phyloP scores from a whole-genome alignment of 257 asterid species.

The Nicotiana benthamiana region DNA sequence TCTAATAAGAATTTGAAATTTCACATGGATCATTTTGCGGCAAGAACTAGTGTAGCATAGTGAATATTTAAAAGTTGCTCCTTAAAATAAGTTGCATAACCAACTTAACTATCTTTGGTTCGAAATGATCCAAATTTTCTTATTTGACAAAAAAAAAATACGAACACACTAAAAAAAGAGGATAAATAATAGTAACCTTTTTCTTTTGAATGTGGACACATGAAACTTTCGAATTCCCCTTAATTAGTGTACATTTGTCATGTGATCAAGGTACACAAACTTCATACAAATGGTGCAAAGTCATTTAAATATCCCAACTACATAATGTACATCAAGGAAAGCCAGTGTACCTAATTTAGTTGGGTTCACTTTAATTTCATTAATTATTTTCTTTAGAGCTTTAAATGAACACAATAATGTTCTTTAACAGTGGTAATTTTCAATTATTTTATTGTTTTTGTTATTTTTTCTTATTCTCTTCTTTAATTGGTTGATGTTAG shows the following conservation, averaged over 20 bases:
- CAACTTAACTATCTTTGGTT: too few relatives aligned
- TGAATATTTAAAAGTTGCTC: too few relatives aligned
- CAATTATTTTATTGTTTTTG: background rate
- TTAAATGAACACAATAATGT: background rate
- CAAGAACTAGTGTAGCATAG: background rate
- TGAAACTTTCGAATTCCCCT: background rate
- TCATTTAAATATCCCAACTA: background rate
- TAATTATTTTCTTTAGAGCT: background rate
- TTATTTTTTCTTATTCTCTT: background rate
- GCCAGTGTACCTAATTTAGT: background rate
- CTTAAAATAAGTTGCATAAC: too few relatives aligned
- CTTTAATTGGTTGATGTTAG: background rate
- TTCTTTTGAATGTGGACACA: background rate
- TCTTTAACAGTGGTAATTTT: background rate
- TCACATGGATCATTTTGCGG: background rate
- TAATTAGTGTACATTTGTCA: background rate
- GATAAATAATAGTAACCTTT: too few relatives aligned
- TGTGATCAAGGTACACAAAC: background rate
- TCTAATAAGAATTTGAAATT: background rate
- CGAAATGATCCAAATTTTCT: too few relatives aligned
- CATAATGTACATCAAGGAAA: background rate
- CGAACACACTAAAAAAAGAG: fast-evolving
- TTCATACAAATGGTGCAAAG: background rate
- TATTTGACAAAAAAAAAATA: too few relatives aligned
- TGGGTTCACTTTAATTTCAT: slow-evolving; percentile 1